Base-by-base conservation (phyloP, 805 yeast genomes). In the Kazachstania africana region DNA sequence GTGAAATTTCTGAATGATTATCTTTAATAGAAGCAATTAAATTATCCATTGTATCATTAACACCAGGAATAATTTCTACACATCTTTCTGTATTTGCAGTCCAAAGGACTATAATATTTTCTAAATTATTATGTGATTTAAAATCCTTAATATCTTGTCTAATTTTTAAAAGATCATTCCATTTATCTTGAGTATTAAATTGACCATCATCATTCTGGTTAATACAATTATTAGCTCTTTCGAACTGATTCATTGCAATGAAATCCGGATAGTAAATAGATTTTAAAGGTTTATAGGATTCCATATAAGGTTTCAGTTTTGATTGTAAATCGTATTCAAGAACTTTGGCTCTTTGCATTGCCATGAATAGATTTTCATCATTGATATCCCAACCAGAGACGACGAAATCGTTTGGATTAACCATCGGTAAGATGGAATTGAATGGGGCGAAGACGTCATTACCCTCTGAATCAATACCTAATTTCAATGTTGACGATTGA, bases 31-130 rank as follows among this genome's bases (percentile, higher is more conserved):
- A 55, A 31, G 66, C 60, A 43, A 87, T 44, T 52, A 87, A 63
- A 60, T 81, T 80, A 24, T 80, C 94, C 32, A 84, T 75, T 17
- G 88, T 81, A 57, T 87, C 96, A 53, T 87, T 85, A 42, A 88
- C 83, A 37, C 93, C 91, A 4, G 66, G 63, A 27, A 75, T 60
- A 26, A 88, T 52, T 25, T 80, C 87, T 27, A 93, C 73, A 56
- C 79, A 85, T 55, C 96, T 76, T 65, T 87, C 97, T 34, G 97
- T 87, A 64, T 87, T 88, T 35, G 97, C 97, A 27, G 95, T 85
- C 97, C 97, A 87, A 51, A 87, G 67, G 28, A 88, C 81, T 52
- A 87, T 74, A 34, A 88, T 93, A 55, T 78, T 80, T 59, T 87
- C 96, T 49, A 87, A 73, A 24, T 61, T 56, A 53, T 88, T 82